Conservation (phyloP, 2,329 filamentous ascomycete genomes). For the Curvularia sp. region DNA sequence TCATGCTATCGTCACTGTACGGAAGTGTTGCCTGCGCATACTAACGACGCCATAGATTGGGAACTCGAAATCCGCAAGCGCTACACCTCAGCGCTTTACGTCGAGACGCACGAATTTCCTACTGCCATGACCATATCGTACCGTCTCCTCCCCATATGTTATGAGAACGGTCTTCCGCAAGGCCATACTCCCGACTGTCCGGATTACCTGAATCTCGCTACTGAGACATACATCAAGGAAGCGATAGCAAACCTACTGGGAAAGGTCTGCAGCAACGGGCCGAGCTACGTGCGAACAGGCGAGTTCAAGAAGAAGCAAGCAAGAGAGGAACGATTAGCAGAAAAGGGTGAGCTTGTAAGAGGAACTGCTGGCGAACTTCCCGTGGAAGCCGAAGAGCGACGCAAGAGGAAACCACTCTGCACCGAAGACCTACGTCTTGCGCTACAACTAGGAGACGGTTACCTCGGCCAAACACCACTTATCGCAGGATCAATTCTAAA, state of each 20-base stretch:
- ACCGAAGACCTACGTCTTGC: slow-evolving; percentile 81
- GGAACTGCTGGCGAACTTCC: slow-evolving; percentile 81
- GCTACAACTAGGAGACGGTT: slow-evolving; percentile 76
- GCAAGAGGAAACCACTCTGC: slow-evolving; percentile 73
- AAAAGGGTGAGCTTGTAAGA: slow-evolving; percentile 75
- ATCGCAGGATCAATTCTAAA: slow-evolving; percentile 72
- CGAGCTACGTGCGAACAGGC: slow-evolving; percentile 72
- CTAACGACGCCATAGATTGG: slow-evolving; percentile 56
- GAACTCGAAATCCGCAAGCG: slow-evolving; percentile 71
- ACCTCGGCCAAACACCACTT: slow-evolving; percentile 78
- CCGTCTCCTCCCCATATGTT: slow-evolving; percentile 70
- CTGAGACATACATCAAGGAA: slow-evolving; percentile 70
- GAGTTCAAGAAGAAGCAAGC: slow-evolving; percentile 78
- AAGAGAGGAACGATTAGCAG: slow-evolving; percentile 75
- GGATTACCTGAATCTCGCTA: slow-evolving; percentile 66
- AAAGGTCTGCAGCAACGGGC: slow-evolving; percentile 63
- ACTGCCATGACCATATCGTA: slow-evolving; percentile 63
- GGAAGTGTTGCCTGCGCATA: not conserved
- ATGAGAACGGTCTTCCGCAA: slow-evolving; percentile 66
- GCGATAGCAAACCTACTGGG: slow-evolving; percentile 63
- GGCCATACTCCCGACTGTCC: slow-evolving; percentile 63
- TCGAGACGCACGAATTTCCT: slow-evolving; percentile 69
- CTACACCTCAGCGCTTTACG: slow-evolving; percentile 67
- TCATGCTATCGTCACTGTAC: not conserved
- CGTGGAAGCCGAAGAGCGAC: slow-evolving; percentile 78